Evolutionary conservation across 2,329 filamentous ascomycete genomes (phyloP).

Genomic region (Phyllosticta citrichinensis): DNA sequence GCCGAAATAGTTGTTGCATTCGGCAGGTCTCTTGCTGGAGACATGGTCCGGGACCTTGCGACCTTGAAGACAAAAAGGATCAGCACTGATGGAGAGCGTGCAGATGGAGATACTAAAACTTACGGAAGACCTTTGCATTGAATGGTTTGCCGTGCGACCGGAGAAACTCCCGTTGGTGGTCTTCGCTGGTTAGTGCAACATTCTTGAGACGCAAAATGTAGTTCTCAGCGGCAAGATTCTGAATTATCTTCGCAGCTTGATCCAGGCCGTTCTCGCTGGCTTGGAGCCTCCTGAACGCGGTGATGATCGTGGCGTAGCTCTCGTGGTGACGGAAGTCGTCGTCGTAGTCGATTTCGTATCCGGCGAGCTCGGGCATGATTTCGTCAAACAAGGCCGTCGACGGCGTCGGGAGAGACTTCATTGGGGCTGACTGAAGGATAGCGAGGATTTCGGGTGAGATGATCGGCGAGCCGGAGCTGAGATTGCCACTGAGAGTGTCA

Average conservation of each 20-base stretch:
- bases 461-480: not conserved
- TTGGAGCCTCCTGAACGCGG: not conserved
- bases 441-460: not conserved
- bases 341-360: not conserved
- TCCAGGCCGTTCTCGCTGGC: not conserved
- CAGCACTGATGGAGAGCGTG: not conserved
- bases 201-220: not conserved
- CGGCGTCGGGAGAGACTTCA: not conserved
- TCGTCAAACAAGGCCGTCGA: not conserved
- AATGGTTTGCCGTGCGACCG: not conserved
- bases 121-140: not conserved
- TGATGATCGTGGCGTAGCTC: not conserved
- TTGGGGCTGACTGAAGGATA: not conserved
- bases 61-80: not conserved
- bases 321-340: not conserved
- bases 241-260: not conserved
- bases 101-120: not conserved
- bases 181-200: not conserved
- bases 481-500: not conserved
- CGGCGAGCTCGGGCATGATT: not conserved
- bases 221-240: not conserved
- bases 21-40: not conserved
- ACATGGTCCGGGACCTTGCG: not conserved
- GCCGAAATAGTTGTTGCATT: not conserved
- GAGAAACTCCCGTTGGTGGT: not conserved